Conservation (phyloP, 2,329 filamentous ascomycete genomes). For the Trichoderma sp. region DNA sequence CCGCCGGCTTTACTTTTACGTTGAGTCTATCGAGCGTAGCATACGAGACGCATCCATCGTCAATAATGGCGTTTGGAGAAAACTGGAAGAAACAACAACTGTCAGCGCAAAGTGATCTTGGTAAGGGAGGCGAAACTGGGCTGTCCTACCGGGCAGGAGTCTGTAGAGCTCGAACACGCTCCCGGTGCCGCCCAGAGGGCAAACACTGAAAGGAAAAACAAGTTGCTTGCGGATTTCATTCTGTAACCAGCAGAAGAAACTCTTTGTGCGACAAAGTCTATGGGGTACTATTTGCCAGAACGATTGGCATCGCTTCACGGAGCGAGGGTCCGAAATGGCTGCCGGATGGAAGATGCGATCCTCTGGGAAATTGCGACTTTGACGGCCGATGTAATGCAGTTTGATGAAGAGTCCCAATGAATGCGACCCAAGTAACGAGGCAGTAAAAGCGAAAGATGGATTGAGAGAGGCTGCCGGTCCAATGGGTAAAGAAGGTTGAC, state of each 20-base stretch:
- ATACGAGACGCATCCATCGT: slow-evolving; percentile 93
- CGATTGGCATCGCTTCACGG: background rate
- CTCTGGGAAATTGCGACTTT: background rate
- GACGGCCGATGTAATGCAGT: background rate
- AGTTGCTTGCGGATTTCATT: slow-evolving; percentile 54
- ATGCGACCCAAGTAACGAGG: background rate
- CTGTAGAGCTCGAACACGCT: slow-evolving; percentile 44
- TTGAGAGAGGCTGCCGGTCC: background rate
- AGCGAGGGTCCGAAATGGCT: background rate
- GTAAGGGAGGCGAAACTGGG: background rate
- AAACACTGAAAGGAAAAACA: slow-evolving; percentile 57
- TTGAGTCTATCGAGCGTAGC: slow-evolving; percentile 86
- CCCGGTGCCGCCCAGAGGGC: slow-evolving; percentile 52
- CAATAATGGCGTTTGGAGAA: slow-evolving; percentile 83
- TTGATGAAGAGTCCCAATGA: background rate
- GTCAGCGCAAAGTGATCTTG: slow-evolving; percentile 31
- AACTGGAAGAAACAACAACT: slow-evolving; percentile 57
- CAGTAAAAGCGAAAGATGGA: background rate
- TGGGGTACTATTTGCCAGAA: background rate
- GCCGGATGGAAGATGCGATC: background rate
- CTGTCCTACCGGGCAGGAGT: slow-evolving; percentile 53
- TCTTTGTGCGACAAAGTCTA: background rate
- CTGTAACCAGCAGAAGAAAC: background rate
- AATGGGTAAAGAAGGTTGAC: slow-evolving; percentile 2
- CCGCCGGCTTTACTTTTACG: slow-evolving; percentile 67